Conservation (phyloP, 129 eudicot species). For the Smallanthus sonchifolius region DNA sequence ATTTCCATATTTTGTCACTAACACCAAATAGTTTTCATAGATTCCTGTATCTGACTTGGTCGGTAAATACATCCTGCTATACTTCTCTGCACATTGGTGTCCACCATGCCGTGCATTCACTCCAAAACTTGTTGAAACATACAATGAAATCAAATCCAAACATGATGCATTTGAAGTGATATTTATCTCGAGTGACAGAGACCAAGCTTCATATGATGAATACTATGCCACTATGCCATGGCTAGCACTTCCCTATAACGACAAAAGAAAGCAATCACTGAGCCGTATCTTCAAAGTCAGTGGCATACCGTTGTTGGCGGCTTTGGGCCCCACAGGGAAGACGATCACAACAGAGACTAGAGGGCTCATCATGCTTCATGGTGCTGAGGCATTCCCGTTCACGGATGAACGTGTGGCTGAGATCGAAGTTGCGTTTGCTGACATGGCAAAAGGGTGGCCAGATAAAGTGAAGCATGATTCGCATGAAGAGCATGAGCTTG, state of each 20-base stretch:
- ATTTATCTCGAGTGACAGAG: constrained; percentile 73
- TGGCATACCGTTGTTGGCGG: constrained; percentile 65
- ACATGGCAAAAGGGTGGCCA: constrained; percentile 84
- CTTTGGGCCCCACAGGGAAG: constrained; percentile 63
- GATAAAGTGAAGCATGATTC: constrained; percentile 45
- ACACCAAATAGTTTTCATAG: constrained; percentile 29
- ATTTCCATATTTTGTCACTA: neutral
- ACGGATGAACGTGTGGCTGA: constrained; percentile 64
- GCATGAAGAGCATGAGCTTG: constrained; percentile 71
- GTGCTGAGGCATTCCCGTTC: constrained; percentile 79
- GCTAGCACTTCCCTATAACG: constrained; percentile 81
- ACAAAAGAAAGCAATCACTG: constrained; percentile 47
- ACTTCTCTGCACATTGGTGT: constrained; percentile 92
- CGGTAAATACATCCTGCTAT: constrained; percentile 60
- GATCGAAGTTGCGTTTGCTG: constrained; percentile 51
- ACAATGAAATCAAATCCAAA: constrained; percentile 51
- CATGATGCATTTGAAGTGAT: constrained; percentile 58
- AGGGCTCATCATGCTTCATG: constrained; percentile 53
- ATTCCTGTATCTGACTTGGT: constrained; percentile 65
- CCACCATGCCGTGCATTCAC: constrained; percentile 85
- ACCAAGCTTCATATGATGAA: constrained; percentile 60
- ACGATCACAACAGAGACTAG: constrained; percentile 72
- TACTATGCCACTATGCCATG: constrained; percentile 79
- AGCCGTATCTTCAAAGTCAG: constrained; percentile 56
- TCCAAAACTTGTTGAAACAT: constrained; percentile 68